These are phyloP conservation scores for Setaria viridis DNA, from an alignment of 202 grass and related monocot species.

Conservation along the genomic window DNA sequence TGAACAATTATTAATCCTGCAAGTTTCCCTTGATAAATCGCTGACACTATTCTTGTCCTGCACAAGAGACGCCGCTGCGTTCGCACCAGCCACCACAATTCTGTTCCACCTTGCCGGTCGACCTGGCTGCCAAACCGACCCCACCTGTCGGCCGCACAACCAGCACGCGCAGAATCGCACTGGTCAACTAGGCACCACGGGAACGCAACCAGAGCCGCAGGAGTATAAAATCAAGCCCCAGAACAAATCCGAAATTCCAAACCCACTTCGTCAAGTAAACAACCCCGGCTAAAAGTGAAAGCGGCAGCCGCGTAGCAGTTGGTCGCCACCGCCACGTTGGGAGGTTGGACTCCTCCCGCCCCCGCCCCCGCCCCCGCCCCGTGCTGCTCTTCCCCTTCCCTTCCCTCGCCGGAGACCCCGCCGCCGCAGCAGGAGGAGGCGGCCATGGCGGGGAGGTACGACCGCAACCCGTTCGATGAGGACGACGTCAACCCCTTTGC, in stretches of 20 bases:
- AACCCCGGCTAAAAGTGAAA: slow-evolving; percentile 24
- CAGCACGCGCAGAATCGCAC: not conserved
- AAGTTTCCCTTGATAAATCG: not conserved
- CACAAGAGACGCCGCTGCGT: not conserved
- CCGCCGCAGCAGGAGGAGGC: slow-evolving; percentile 17
- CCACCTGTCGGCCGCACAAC: slow-evolving; percentile 27
- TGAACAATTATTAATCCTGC: not conserved
- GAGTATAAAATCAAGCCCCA: not conserved
- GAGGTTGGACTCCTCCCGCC: slow-evolving; percentile 17
- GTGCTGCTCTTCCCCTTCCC: slow-evolving; percentile 17
- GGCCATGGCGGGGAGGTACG: slow-evolving; percentile 91
- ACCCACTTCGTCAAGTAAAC: slow-evolving; percentile 51
- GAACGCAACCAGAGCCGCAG: not conserved
- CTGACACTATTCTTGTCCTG: slow-evolving; percentile 11
- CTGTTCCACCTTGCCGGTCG: not conserved
- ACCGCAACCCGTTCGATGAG: slow-evolving; percentile 96
- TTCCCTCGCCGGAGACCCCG: slow-evolving; percentile 50
- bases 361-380: slow-evolving; percentile 14
- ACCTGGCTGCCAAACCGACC: not conserved
- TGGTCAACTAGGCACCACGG: slow-evolving; percentile 31
- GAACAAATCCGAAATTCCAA: slow-evolving; percentile 56
- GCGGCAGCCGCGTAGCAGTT: slow-evolving; percentile 38
- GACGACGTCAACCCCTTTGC: slow-evolving; percentile 96
- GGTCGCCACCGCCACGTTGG: slow-evolving; percentile 42
- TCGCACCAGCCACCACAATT: not conserved